Percentiles rank a stretch among this genome's conserved stretches.
Evolutionary conservation across 192 early-diverging fungal species (phyloP).

Genomic region (Chytriomyces sp.): DNA sequence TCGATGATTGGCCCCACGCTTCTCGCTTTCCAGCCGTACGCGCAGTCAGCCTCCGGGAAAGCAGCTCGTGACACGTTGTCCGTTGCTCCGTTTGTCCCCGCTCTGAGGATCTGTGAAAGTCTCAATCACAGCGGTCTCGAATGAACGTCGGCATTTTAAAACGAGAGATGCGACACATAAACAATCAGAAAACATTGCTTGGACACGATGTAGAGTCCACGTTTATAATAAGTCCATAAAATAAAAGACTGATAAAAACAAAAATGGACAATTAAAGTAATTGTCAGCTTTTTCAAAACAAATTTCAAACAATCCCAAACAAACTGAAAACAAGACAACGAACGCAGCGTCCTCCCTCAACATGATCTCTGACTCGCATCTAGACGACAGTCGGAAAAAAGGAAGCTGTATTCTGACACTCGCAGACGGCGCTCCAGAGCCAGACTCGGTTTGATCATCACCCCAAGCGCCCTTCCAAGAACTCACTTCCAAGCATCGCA

Average conservation of each 20-base stretch:
- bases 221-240: not conserved
- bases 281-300: no score
- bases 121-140: not conserved
- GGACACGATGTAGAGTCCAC: not conserved
- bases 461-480: no score
- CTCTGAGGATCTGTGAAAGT: not conserved
- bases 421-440: no score
- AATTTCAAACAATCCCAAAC: no score
- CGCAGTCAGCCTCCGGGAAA: not conserved
- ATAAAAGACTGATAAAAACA: not conserved
- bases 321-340: no score
- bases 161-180: not conserved
- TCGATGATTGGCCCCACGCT: not conserved
- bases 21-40: not conserved
- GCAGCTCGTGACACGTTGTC: not conserved
- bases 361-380: no score
- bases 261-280: no score
- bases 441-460: no score
- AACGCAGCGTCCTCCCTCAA: no score
- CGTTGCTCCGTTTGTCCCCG: not conserved
- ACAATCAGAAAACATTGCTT: not conserved
- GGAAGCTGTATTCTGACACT: no score
- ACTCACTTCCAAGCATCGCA: no score
- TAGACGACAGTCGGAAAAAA: no score
- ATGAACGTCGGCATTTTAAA: not conserved